Evolutionary conservation across 148 eudicot species (phyloP).

Genomic region (Mesembryanthemum crystallinum): DNA sequence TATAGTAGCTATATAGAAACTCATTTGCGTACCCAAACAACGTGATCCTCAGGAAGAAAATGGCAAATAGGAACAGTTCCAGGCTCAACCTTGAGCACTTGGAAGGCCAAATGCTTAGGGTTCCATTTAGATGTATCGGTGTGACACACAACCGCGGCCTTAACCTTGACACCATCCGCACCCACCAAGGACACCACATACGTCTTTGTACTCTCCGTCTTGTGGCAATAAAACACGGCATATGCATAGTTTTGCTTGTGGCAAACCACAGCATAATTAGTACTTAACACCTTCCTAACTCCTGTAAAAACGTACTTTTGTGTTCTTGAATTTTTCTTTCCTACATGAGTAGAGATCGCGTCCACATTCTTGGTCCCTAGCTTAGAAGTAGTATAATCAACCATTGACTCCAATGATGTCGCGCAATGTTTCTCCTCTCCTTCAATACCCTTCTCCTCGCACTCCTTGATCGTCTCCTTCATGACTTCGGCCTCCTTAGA

Average conservation of each 20-base stretch:
- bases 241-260: constrained; percentile 28
- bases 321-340: constrained; percentile 6
- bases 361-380: constrained; percentile 37
- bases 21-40: constrained; percentile 35
- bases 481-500: constrained; percentile 47
- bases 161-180: constrained; percentile 18
- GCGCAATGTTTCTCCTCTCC: constrained; percentile 62
- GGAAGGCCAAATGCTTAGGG: constrained; percentile 38
- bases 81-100: constrained; percentile 33
- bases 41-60: constrained; percentile 38
- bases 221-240: constrained; percentile 36
- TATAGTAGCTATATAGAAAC: background rate
- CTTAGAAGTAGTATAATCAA: constrained; percentile 49
- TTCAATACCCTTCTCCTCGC: constrained; percentile 41
- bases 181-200: constrained; percentile 29
- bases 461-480: constrained; percentile 42
- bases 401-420: constrained; percentile 72
- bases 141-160: constrained; percentile 33
- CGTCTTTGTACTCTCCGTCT: constrained; percentile 5
- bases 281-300: constrained; percentile 21
- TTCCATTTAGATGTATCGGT: constrained; percentile 35
- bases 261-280: constrained; percentile 17
- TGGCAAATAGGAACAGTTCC: constrained; percentile 32
- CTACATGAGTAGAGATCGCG: constrained; percentile 36
- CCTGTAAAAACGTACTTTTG: constrained; percentile 33